Base-by-base conservation (phyloP, 495 filamentous ascomycete genomes). In the Xylaria nigripes region DNA sequence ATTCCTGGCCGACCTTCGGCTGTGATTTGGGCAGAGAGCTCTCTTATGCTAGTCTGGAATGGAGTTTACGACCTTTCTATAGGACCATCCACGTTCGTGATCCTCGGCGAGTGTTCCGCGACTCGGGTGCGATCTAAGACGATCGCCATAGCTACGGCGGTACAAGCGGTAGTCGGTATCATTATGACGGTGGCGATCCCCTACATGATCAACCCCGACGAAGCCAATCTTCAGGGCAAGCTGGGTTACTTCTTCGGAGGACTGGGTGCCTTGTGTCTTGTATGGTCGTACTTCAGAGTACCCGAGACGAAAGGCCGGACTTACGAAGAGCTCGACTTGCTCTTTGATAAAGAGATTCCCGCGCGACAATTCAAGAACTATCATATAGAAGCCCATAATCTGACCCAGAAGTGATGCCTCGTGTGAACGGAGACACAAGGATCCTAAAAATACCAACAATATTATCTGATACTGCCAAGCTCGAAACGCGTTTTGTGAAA, bases 181-280 rank as follows among this genome's bases (percentile, higher is more conserved):
- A 68, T 75, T 9, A 83, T 82, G 70, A 82, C 79, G 5, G 74
- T 87, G 12, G 78, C 78, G 0, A 81, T 85, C 45, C 81, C 82
- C 0, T 84, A 86, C 54, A 78, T 85, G 76, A 76, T 87, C 42
- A 86, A 85, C 55, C 80, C 81, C 1, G 77, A 83, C 44, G 70
- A 81, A 23, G 83, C 75, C 21, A 79, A 86, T 54, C 70, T 83
- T 69, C 73, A 76, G 47, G 82, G 82, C 1, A 86, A 87, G 61
- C 68, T 84, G 0, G 84, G 83, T 0, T 87, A 86, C 59, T 81
- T 86, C 61, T 87, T 82, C 61, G 82, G 78, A 13, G 82, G 80
- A 0, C 60, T 82, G 3, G 76, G 75, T 2, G 60, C 61, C 0
- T 8, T 74, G n/a, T 70, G 68, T 30, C 64, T 73, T 18, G 36